Evolutionary conservation across 1,139 yeast species (phyloP).

Genomic region (Meyerozyma guilliermondii): DNA sequence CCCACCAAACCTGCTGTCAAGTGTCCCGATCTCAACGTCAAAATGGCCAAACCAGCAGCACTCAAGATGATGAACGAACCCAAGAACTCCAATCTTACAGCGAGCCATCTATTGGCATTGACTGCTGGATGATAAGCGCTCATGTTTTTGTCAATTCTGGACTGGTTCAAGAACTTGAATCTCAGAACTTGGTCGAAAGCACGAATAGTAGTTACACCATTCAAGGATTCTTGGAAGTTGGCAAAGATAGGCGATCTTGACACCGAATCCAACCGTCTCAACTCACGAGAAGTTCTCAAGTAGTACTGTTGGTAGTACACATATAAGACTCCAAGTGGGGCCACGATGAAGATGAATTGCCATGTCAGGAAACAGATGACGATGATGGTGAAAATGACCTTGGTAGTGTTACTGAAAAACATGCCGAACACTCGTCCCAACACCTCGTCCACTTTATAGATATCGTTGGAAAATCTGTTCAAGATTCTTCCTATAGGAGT

Average conservation of each 20-base stretch:
- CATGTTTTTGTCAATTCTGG: conserved; percentile 79
- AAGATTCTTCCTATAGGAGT: conserved; percentile 94
- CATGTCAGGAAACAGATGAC: conserved; percentile 88
- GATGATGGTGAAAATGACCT: conserved; percentile 74
- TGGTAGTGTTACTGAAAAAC: conserved; percentile 69
- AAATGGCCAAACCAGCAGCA: conserved; percentile 76
- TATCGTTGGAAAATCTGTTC: conserved; percentile 91
- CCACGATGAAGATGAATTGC: conserved; percentile 66
- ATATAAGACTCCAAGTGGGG: conserved; percentile 71
- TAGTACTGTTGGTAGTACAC: conserved; percentile 85
- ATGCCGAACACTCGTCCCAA: conserved; percentile 79
- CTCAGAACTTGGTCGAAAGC: conserved; percentile 78
- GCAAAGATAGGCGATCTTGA: conserved; percentile 94
- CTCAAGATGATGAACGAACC: conserved; percentile 85
- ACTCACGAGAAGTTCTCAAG: conserved; percentile 84
- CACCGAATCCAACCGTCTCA: conserved; percentile 89
- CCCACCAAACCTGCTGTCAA: conserved; percentile 91
- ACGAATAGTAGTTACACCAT: conserved; percentile 84
- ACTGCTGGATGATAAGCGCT: conserved; percentile 92
- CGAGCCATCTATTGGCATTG: conserved; percentile 94
- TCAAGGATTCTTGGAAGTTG: conserved; percentile 92
- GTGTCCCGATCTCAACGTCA: conserved; percentile 60
- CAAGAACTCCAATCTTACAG: conserved; percentile 83
- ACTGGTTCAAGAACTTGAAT: conserved; percentile 68
- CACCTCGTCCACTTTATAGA: conserved; percentile 85